Evolutionary conservation across 352 stramenopile genomes (phyloP).

Genomic region (Phytophthora fragariaefolia): DNA sequence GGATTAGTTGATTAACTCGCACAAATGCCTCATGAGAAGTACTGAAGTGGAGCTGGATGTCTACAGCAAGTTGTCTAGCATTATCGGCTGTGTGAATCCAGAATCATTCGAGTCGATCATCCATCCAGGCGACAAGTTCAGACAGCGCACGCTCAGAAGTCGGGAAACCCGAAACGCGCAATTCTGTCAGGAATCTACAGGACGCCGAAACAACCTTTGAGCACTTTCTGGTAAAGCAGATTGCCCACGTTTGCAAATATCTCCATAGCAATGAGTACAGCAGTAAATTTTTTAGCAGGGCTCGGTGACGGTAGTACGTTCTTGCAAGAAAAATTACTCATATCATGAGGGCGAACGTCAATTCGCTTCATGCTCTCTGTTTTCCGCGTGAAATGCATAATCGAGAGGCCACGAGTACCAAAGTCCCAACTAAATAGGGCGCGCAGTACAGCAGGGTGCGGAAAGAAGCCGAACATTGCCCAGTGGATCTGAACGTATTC

Average conservation of each 20-base stretch:
- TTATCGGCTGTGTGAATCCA: background rate
- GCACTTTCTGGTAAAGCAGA: background rate
- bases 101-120: background rate
- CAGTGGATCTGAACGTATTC: constrained; percentile 20
- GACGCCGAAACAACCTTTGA: no score
- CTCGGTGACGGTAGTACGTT: background rate
- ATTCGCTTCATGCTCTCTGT: background rate
- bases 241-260: background rate
- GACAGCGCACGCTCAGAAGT: background rate
- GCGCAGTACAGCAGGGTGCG: constrained; percentile 24
- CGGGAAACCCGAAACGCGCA: no score
- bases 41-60: background rate
- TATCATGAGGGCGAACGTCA: background rate
- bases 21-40: background rate
- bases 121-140: background rate
- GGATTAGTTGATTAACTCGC: background rate
- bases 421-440: constrained; percentile 23
- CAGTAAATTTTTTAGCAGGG: background rate
- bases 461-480: constrained; percentile 22
- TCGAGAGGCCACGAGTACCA: constrained; percentile 5
- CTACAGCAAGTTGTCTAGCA: background rate
- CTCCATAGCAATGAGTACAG: background rate
- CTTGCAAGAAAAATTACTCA: constrained; percentile 28
- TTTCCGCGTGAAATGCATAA: constrained; percentile 10
- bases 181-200: no score